Base-by-base conservation (phyloP, 179 eudicot genomes). In the Spinacia oleracea region DNA sequence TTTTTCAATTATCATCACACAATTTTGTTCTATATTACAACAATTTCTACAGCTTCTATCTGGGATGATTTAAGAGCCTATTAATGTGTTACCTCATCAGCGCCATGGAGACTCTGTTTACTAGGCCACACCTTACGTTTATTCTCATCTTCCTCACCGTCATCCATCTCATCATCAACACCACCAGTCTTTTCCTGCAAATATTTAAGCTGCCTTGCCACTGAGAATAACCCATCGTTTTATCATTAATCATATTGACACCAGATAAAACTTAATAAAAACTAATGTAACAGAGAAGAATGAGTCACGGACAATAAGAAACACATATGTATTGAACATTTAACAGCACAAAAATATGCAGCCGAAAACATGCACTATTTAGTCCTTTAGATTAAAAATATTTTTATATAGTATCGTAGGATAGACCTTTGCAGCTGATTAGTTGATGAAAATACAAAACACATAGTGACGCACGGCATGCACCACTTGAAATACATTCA, bases 121-220 rank as follows among this genome's bases (percentile, higher is more conserved):
- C 78, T 86, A 20, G 91, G 85, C 99, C 98, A 91, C 23, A 84
- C 81, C 72, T 72, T 75, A 48, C 45, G 73, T 72, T 80, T 79
- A 62, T 84, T 82, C 78, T 88, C 92, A 46, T 87, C 94, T 32
- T 93, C 92, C 77, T 87, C 92, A 65, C 79, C 95, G 79, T 90
- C 97, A 67, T 82, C 80, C 81, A 78, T 76, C 64, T 88, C 98
- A 80, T 96, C 96, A 65, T 89, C 97, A 80, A 82, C 89, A 29
- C 87, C 95, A 25, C 92, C 97, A 50, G 74, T 40, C 84, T 89
- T 93, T 50, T 82, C 84, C 74, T 75, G 85, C 76, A 96, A 34
- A 82, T 74, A 85, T 78, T 88, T 90, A 43, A 86, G 89, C 70
- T 85, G 87, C 85, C 86, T 89, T 62, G 70, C 76, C 78, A 96